Evolutionary conservation across 495 filamentous ascomycete species (phyloP), one percentile per base, ranked within the genome.

Genomic region (Lasiosphaeria ovina): DNA sequence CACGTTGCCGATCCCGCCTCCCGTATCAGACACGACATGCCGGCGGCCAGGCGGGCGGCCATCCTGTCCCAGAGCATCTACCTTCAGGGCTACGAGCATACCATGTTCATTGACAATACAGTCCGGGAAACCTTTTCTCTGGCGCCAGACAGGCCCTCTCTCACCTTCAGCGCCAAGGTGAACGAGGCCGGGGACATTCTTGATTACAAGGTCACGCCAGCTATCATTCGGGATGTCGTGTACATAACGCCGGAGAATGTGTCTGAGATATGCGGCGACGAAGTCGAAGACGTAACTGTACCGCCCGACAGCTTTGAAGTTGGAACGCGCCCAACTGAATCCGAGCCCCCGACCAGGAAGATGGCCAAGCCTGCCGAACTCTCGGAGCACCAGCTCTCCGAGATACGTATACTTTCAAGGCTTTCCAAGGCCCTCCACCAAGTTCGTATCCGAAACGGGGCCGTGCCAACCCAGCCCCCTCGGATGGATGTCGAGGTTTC

Each of bases 1-100:
- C 94, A 98, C 68, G 79, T 96, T 40, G 94, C 95, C n/a, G 94
- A 98, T 67, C 95, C 93, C 2, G 88, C 92, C 4, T 90, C 94
- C n/a, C 89, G 88, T 63, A 79, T 98, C 56, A 49, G 69, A 2
- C 81, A 80, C 11, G 77, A 85, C 16, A 76, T 85, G 51, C 67
- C 74, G 10, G 69, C 90, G 14, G 85, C 87, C 17, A 74, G 84
- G 62, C 82, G 87, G 63, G 92, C 93, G 0, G 79, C 85, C 36
- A 73, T 83, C 35, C 77, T 87, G 35, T 74, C 81, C 3, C 76
- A 87, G 60, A 89, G 83, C 3, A 74, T 87, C n/a, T 98, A 98
- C 66, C 73, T 88, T 7, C 85, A 90, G 1, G 91, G 93, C 49
- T 80, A 84, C 17, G 77, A 82, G 17, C 86, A 87, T 61, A 78